A percentile compares a stretch with the other conserved stretches of the same genome.
These are phyloP conservation scores for Cladobotryum protrusum DNA, from an alignment of 2,329 filamentous ascomycete species.

Conservation along the genomic window DNA sequence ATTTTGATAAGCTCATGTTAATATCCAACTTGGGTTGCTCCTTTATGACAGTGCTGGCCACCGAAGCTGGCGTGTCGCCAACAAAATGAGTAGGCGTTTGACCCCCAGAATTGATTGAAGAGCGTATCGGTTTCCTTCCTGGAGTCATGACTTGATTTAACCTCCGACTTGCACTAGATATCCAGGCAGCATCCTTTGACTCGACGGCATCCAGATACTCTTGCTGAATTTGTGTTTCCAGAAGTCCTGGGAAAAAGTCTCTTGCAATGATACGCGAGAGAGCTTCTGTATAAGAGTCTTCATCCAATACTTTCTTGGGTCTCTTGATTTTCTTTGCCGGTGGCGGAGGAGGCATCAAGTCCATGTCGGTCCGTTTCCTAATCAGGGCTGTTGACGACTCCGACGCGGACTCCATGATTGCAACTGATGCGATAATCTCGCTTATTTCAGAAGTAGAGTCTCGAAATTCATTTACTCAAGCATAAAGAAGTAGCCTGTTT, in stretches of 20 bases:
- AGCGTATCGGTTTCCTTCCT: slow-evolving; percentile 38
- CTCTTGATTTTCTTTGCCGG: slow-evolving; percentile 84
- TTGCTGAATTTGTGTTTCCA: slow-evolving; percentile 79
- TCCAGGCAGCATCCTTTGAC: slow-evolving; percentile 80
- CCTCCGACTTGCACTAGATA: slow-evolving; percentile 67
- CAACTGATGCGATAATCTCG: too few relatives aligned
- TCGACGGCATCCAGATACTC: slow-evolving; percentile 91
- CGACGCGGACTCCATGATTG: slow-evolving; percentile 31
- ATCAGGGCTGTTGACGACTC: slow-evolving; percentile 52
- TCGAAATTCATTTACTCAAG: neutral
- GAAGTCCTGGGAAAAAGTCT: slow-evolving; percentile 90
- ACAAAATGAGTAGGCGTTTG: slow-evolving; percentile 60
- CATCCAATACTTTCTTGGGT: slow-evolving; percentile 79
- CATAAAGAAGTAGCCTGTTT: too few relatives aligned
- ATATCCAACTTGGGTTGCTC: slow-evolving; percentile 55
- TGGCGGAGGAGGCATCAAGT: slow-evolving; percentile 80
- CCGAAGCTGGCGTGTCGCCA: slow-evolving; percentile 68
- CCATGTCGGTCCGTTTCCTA: slow-evolving; percentile 62
- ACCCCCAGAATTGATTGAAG: slow-evolving; percentile 23
- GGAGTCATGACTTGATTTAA: slow-evolving; percentile 79
- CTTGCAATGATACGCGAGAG: slow-evolving; percentile 91
- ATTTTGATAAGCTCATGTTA: slow-evolving; percentile 74
- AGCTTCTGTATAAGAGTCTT: slow-evolving; percentile 86
- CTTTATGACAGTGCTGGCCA: slow-evolving; percentile 33
- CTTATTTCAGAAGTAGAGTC: neutral